Base-by-base conservation (phyloP, 2,329 filamentous ascomycete genomes). In the Colletotrichum tamarilloi region DNA sequence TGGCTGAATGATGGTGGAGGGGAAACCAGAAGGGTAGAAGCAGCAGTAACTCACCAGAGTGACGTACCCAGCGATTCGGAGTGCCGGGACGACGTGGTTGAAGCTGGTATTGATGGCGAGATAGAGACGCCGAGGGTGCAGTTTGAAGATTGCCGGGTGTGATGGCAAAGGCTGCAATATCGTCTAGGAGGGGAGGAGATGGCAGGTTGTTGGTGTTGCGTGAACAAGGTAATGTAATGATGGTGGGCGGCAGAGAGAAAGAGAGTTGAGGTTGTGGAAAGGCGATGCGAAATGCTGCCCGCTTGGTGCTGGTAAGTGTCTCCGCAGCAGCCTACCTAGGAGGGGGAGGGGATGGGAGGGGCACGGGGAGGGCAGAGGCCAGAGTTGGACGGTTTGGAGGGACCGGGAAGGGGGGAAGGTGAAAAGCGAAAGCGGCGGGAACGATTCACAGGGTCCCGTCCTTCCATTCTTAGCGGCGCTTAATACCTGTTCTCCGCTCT, bases 361-460 rank as follows among this genome's bases (percentile, higher is more conserved):
- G 38, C 38, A 42, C 38, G 38, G 38, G 38, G 38, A 16, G 14
- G 16, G 38, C 38, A 42, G 38, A 42, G 38, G 38, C 38, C 38
- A 42, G 38, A 59, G 57, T 38, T 38, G 35, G 53, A 42, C 32
- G 53, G 69, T 65, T 58, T 64, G 69, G 69, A 69, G 59, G 64
- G 11, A 35, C 32, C 32, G 11, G 57, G 49, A 57, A 68, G 58
- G 58, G 69, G 32, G 24, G 32, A 55, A 58, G 52, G 46, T 42
- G 12, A 58, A 57, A 56, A 52, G 8, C 28, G 42, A 56, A 67
- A 56, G 46, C 46, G 68, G 62, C 63, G 32, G 68, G 56, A 60
- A 60, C 68, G 70, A 73, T 65, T 73, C 42, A 46, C 70, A 73
- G 70, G 70, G 70, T 70, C 42, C 42, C 42, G 16, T 49, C 67